These are phyloP conservation scores for Quercus engelmannii DNA, from an alignment of 306 rosid genomes.

Conservation along the genomic window DNA sequence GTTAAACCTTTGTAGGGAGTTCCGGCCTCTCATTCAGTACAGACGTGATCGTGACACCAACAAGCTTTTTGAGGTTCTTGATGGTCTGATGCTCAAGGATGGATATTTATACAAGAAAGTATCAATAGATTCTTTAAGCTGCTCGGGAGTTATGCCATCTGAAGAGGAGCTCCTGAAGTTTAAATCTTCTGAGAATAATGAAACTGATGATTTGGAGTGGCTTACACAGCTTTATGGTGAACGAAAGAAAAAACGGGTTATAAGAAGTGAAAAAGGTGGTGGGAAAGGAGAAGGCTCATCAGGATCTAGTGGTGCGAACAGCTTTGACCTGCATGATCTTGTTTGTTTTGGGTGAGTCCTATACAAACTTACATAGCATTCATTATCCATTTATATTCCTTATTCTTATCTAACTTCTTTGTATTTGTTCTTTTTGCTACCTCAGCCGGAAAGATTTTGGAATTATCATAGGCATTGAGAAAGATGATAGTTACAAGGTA, in stretches of 20 bases:
- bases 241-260: conserved; percentile 46
- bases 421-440: conserved; percentile 13
- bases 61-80: conserved; percentile 61
- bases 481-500: conserved; percentile 87
- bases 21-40: conserved; percentile 76
- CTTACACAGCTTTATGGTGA: conserved; percentile 86
- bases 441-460: conserved; percentile 93
- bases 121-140: conserved; percentile 71
- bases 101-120: conserved; percentile 86
- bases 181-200: conserved; percentile 55
- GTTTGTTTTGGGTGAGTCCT: conserved; percentile 85
- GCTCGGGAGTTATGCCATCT: conserved; percentile 79
- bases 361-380: conserved; percentile 18
- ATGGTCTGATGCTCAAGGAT: conserved; percentile 77
- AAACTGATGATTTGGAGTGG: conserved; percentile 73
- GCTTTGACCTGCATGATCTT: conserved; percentile 68
- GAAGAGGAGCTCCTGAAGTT: conserved; percentile 83
- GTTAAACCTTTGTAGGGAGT: conserved; percentile 52
- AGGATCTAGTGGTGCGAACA: conserved; percentile 34
- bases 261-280: conserved; percentile 48
- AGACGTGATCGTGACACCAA: conserved; percentile 77
- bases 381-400: neutral
- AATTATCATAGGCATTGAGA: conserved; percentile 70
- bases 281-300: conserved; percentile 76
- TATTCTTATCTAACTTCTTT: neutral